Evolutionary conservation across 2,329 filamentous ascomycete species (phyloP).

Genomic region (Talaromyces sp.): DNA sequence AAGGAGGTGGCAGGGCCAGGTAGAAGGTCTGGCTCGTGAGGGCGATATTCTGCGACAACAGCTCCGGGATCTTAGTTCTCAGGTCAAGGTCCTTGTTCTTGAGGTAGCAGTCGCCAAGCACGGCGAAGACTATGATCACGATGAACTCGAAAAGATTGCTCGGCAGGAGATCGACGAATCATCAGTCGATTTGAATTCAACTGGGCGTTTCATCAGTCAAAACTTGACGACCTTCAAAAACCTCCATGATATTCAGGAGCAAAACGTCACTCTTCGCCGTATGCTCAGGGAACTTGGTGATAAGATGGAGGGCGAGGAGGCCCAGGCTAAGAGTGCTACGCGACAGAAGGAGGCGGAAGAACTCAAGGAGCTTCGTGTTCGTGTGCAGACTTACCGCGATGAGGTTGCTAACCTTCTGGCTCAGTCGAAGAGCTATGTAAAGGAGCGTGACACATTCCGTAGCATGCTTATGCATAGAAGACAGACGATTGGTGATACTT

Average conservation of each 20-base stretch:
- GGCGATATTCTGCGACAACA: slow-evolving; percentile 80
- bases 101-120: slow-evolving; percentile 77
- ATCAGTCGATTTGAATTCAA: slow-evolving; percentile 76
- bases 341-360: slow-evolving; percentile 65
- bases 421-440: slow-evolving; percentile 89
- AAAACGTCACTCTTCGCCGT: slow-evolving; percentile 82
- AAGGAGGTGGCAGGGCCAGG: slow-evolving; percentile 75
- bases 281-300: slow-evolving; percentile 84
- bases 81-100: slow-evolving; percentile 87
- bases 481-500: slow-evolving; percentile 61
- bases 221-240: slow-evolving; percentile 89
- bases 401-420: slow-evolving; percentile 80
- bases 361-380: slow-evolving; percentile 71
- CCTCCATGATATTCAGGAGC: slow-evolving; percentile 78
- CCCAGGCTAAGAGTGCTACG: slow-evolving; percentile 61
- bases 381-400: slow-evolving; percentile 78
- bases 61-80: slow-evolving; percentile 82
- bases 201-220: slow-evolving; percentile 84
- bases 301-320: slow-evolving; percentile 89
- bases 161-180: slow-evolving; percentile 74
- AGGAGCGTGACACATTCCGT: slow-evolving; percentile 96
- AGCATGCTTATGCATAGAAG: slow-evolving; percentile 83
- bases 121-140: slow-evolving; percentile 74
- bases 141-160: slow-evolving; percentile 76
- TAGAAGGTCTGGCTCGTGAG: slow-evolving; percentile 65